These are phyloP conservation scores for Mrakia hoshinonis DNA, from an alignment of 768 basidiomycete genomes.

Conservation along the genomic window DNA sequence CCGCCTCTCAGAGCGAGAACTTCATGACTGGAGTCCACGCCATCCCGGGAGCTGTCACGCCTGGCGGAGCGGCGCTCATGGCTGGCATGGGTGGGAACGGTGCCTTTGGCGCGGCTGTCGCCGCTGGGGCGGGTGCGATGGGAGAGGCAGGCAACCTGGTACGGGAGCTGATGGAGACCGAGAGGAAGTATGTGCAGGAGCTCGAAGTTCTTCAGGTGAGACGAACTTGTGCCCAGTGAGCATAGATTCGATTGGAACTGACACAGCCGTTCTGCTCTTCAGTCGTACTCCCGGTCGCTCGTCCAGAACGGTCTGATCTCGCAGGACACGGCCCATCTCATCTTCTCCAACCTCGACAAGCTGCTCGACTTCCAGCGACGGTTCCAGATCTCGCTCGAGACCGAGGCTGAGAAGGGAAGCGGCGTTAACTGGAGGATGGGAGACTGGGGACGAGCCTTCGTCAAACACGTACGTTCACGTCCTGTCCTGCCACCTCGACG, in stretches of 20 bases:
- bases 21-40: slow-evolving; percentile 32
- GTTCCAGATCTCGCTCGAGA: slow-evolving; percentile 82
- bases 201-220: slow-evolving; percentile 87
- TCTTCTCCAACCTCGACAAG: slow-evolving; percentile 90
- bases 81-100: slow-evolving; percentile 12
- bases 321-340: slow-evolving; percentile 87
- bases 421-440: slow-evolving; percentile 38
- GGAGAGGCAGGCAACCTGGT: slow-evolving; percentile 63
- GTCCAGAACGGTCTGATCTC: slow-evolving; percentile 75
- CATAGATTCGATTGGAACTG: background rate
- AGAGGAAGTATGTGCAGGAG: slow-evolving; percentile 93
- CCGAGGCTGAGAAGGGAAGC: slow-evolving; percentile 57
- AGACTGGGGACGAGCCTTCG: slow-evolving; percentile 76
- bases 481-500: slow-evolving; percentile 39
- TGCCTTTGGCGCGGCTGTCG: slow-evolving; percentile 18
- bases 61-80: slow-evolving; percentile 29
- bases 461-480: slow-evolving; percentile 61
- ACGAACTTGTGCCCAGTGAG: background rate
- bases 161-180: slow-evolving; percentile 80
- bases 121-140: slow-evolving; percentile 51
- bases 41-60: slow-evolving; percentile 42
- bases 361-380: slow-evolving; percentile 92
- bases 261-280: background rate
- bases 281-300: slow-evolving; percentile 84
- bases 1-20: slow-evolving; percentile 24